Evolutionary conservation across 345 rosid species (phyloP).

Genomic region (Gossypium anomalum): DNA sequence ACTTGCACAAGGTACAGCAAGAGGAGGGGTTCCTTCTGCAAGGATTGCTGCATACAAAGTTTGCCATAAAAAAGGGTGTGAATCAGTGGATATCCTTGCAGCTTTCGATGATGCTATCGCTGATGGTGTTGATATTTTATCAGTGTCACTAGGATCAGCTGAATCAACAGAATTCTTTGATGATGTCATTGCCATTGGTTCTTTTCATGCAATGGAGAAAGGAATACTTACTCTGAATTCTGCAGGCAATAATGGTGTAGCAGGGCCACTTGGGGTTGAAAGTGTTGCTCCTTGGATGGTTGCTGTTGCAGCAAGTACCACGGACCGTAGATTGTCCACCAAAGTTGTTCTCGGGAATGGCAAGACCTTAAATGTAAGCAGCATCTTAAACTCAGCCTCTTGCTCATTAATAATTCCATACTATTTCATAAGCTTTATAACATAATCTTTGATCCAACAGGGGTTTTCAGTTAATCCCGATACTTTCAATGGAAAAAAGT

Average conservation of each 20-base stretch:
- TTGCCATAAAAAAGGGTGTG: constrained; percentile 20
- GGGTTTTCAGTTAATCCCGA: constrained; percentile 56
- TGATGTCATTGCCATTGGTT: constrained; percentile 31
- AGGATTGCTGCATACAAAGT: constrained; percentile 50
- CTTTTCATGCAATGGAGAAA: constrained; percentile 42
- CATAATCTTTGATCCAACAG: background rate
- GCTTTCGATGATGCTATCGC: constrained; percentile 42
- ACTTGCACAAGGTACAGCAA: constrained; percentile 47
- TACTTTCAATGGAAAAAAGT: constrained; percentile 24
- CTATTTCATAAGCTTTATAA: background rate
- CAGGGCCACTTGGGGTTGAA: constrained; percentile 25
- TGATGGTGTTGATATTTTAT: constrained; percentile 39
- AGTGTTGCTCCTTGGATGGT: constrained; percentile 85
- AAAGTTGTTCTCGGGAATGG: constrained; percentile 60
- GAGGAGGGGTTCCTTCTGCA: constrained; percentile 60
- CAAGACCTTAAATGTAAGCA: constrained; percentile 35
- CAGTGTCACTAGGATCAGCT: constrained; percentile 18
- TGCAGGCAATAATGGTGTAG: constrained; percentile 34
- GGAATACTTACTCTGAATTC: constrained; percentile 39
- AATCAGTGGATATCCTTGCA: constrained; percentile 12
- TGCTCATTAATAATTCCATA: background rate
- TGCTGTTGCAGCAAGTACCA: constrained; percentile 63
- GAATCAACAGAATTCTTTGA: background rate
- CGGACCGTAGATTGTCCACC: constrained; percentile 55
- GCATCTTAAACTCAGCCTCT: background rate